phyloP scores from a whole-genome alignment of 2,329 filamentous ascomycete genomes.

The Helotiales sp. region DNA sequence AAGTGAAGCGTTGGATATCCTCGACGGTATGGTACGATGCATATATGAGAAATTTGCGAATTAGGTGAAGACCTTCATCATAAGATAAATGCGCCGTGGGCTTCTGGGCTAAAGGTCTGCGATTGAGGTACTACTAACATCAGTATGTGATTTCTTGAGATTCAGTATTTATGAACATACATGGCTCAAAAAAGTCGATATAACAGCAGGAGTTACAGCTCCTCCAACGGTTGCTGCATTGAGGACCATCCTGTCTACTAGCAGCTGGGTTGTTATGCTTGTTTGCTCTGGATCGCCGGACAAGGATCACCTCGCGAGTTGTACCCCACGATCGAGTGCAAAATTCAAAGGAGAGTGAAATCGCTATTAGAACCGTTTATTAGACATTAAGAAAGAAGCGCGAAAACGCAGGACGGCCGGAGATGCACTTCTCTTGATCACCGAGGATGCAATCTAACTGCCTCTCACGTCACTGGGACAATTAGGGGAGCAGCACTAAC shows the following conservation, averaged over 20 bases:
- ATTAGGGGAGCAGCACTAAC: not conserved
- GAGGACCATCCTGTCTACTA: constrained; percentile 42
- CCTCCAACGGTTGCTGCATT: constrained; percentile 80
- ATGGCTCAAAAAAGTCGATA: constrained; percentile 85
- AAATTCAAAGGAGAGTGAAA: not conserved
- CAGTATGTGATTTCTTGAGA: constrained; percentile 3
- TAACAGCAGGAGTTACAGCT: constrained; percentile 83
- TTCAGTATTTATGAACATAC: constrained; percentile 48
- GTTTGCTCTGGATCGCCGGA: not conserved
- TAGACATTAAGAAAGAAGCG: constrained; percentile 10
- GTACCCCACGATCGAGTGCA: not conserved
- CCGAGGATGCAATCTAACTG: not conserved
- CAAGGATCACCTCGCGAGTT: not conserved
- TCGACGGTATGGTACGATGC: constrained; percentile 89
- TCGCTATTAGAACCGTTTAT: constrained; percentile 1
- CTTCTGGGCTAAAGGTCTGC: constrained; percentile 71
- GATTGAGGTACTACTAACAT: constrained; percentile 72
- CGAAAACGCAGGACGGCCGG: not conserved
- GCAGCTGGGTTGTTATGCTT: not conserved
- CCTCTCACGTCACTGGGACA: not conserved
- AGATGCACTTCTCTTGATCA: not conserved
- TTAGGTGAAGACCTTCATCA: constrained; percentile 85
- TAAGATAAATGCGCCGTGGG: constrained; percentile 92
- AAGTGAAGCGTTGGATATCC: constrained; percentile 87
- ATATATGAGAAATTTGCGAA: constrained; percentile 82